Percentiles rank a stretch among this genome's conserved stretches.
Evolutionary conservation across 1,139 yeast genomes (phyloP).

Genomic region (Hanseniaspora uvarum): DNA sequence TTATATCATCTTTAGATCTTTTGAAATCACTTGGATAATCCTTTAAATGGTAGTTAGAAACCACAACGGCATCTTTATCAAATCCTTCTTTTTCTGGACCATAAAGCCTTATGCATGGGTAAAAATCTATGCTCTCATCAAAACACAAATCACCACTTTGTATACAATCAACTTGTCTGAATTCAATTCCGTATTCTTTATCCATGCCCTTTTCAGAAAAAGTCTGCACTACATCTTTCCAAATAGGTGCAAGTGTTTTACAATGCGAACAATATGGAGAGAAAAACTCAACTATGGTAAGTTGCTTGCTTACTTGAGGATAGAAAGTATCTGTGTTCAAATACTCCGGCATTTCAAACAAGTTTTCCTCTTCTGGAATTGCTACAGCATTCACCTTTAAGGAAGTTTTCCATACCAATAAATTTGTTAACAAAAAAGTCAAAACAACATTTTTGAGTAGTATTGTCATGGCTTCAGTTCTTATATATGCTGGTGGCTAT

Average conservation of each 20-base stretch:
- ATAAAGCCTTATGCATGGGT: constrained; percentile 54
- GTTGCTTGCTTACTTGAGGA: constrained; percentile 35
- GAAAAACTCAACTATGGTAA: constrained; percentile 54
- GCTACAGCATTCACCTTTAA: background rate
- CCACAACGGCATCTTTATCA: constrained; percentile 9
- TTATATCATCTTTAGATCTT: constrained; percentile 42
- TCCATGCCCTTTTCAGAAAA: constrained; percentile 26
- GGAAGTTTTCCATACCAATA: too few relatives aligned
- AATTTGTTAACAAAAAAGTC: too few relatives aligned
- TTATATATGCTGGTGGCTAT: background rate
- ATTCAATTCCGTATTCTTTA: constrained; percentile 37
- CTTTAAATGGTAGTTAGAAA: constrained; percentile 22
- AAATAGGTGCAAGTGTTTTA: constrained; percentile 50
- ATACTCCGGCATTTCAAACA: constrained; percentile 29
- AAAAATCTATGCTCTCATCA: constrained; percentile 45
- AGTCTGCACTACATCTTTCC: constrained; percentile 47
- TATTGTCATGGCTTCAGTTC: background rate
- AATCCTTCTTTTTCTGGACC: constrained; percentile 38
- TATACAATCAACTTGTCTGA: constrained; percentile 64
- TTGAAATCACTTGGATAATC: constrained; percentile 40
- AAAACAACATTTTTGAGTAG: background rate
- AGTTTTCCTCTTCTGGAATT: constrained; percentile 7
- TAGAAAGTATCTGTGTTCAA: constrained; percentile 36
- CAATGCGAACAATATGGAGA: constrained; percentile 71
- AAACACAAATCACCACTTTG: constrained; percentile 63